Evolutionary conservation across 2,329 filamentous ascomycete genomes (phyloP), one percentile per base, ranked within the genome.

Genomic region (Diaporthe australafricana): DNA sequence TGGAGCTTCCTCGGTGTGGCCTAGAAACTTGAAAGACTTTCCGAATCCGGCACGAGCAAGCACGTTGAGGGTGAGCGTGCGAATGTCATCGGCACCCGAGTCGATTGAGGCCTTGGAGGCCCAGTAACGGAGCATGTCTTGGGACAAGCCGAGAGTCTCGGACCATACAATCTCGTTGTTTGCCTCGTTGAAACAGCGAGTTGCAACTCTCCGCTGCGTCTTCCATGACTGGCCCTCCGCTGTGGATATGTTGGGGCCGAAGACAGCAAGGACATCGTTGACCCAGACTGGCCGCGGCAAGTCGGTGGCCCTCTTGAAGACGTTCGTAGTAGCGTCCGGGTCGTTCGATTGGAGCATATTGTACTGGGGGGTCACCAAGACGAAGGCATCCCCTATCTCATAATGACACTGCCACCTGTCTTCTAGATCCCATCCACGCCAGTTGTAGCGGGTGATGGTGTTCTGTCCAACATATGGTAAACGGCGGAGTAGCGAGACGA

Each of bases 11-110:
- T 77, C 77, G 72, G 73, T 35, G 9, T 35, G 70, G 53, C 74
- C 76, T 72, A 74, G 72, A 72, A 76, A 81, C 16, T 47, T 70
- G 11, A 57, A 70, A 22, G 56, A 72, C 32, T 16, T 70, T 48
- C 66, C 66, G 4, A 70, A 70, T 1, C 66, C 66, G 9, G 70
- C 57, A 12, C 50, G 17, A 1, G 70, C 42, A 14, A 72, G 53
- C 5, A 72, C 30, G 11, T 70, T 57, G 2, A 72, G 66, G 20
- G 57, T 52, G 5, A 72, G 40, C 1, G 50, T 70, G 11, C 66
- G 70, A 20, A 60, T 25, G 27, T 72, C 70, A 9, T 72, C 66
- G 5, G 57, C 66, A 8, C 27, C 40, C 1, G 40, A 66, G 1
- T 14, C n/a, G 16, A 70, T 20, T 8, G 56, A 56, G 0, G 9